Evolutionary conservation across 805 yeast genomes (phyloP).

Genomic region (Kuraishia borneana): DNA sequence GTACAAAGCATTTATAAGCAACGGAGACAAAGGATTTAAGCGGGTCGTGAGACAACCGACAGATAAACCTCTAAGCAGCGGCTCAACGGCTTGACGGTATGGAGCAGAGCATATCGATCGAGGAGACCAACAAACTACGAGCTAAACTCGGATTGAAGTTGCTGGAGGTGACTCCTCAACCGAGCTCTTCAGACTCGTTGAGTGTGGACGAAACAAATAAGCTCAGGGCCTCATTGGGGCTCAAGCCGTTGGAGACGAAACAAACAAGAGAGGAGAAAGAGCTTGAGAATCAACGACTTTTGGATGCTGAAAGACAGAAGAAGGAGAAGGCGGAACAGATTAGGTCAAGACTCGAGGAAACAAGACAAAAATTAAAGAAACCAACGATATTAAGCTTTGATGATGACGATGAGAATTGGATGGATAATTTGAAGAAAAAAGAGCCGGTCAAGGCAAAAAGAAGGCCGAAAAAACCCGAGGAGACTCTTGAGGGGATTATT

Average conservation of each 20-base stretch:
- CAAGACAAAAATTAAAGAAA: conserved; percentile 12
- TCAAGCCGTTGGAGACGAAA: conserved; percentile 29
- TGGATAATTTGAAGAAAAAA: conserved; percentile 20
- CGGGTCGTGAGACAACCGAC: too few species aligned
- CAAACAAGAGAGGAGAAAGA: conserved; percentile 12
- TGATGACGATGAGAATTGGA: conserved; percentile 23
- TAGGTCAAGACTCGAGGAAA: conserved; percentile 9
- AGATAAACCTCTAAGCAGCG: too few species aligned
- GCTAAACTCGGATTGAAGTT: conserved; percentile 30
- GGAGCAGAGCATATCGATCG: conserved; percentile 19
- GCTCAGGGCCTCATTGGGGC: conserved; percentile 38
- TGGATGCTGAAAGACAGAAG: conserved; percentile 20
- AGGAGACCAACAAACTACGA: conserved; percentile 37
- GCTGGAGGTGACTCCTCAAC: conserved; percentile 11
- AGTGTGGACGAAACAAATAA: conserved; percentile 47
- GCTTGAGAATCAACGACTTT: conserved; percentile 23
- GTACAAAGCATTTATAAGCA: too few species aligned
- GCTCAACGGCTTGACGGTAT: too few species aligned
- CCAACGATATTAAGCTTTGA: conserved; percentile 14
- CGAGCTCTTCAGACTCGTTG: conserved; percentile 9
- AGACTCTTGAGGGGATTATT: conserved; percentile 21
- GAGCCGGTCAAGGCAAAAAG: neutral
- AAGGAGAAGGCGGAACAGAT: conserved; percentile 15
- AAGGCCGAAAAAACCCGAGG: conserved; percentile 3
- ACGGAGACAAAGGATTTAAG: too few species aligned